These are phyloP conservation scores for Oryza nivara DNA, from an alignment of 176 grass and related monocot species.

Conservation along the genomic window DNA sequence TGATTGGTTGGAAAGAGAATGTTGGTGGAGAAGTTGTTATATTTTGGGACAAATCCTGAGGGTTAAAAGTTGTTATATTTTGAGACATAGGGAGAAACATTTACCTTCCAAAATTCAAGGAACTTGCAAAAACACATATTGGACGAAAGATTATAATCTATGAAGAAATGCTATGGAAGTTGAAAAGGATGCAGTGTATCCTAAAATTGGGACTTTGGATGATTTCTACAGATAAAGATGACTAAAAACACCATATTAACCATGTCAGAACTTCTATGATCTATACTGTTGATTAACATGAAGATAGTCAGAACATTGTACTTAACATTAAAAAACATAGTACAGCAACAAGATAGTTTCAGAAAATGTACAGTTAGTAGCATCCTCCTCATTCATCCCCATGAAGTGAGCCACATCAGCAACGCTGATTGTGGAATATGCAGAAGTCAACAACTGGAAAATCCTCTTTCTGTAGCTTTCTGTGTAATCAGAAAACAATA, in stretches of 20 bases:
- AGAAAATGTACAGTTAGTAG: constrained; percentile 73
- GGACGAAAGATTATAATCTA: not conserved
- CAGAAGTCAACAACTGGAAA: constrained; percentile 83
- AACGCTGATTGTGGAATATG: constrained; percentile 82
- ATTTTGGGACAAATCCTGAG: no score
- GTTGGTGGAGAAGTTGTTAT: no score
- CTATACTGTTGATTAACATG: not conserved
- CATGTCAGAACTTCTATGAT: not conserved
- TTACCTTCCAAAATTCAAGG: not conserved
- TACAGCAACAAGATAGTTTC: constrained; percentile 8
- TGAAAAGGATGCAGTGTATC: not conserved
- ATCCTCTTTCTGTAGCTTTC: constrained; percentile 96
- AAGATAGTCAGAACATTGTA: not conserved
- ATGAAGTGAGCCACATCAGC: constrained; percentile 80
- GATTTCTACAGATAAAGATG: not conserved
- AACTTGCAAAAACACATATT: constrained; percentile 19
- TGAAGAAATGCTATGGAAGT: not conserved
- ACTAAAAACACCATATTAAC: not conserved
- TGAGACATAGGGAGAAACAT: not conserved
- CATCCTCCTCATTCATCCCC: constrained; percentile 86
- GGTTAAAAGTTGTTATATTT: not conserved
- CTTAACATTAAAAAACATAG: not conserved
- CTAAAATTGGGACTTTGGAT: not conserved
- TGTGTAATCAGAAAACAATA: constrained; percentile 42
- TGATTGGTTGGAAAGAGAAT: no score